Base-by-base conservation (phyloP, 2,329 filamentous ascomycete species). In the Purpureocillium lavendulum region DNA sequence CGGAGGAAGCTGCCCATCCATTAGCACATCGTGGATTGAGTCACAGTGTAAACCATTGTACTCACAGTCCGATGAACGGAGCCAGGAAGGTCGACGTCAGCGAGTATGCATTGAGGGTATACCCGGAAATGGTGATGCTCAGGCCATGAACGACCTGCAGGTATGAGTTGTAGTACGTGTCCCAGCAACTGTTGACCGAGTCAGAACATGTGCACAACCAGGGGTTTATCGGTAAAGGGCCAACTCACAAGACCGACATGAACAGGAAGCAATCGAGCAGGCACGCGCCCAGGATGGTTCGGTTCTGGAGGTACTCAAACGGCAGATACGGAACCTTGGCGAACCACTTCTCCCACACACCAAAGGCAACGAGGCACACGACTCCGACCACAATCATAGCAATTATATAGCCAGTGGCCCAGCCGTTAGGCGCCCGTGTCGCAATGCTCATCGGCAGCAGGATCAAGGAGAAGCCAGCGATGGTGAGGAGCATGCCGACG, bases 281-380 rank as follows among this genome's bases (percentile, higher is more conserved):
- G 43, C 62, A 67, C 10, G 65, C 60, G 4, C 69, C 69, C 4
- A 72, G 49, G 33, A 72, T 61, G 14, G 69, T 73, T 21, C 63
- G 55, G 35, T 71, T 57, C 35, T 60, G 58, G 43, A 75, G 56
- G 51, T 74, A 60, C 41, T 58, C 51, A 49, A 60, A 73, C 3
- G 67, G 73, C 35, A 82, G 62, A 53, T 81, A 71, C 0, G 77
- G 71, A 33, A 73, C 57, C 30, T 62, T 75, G 16, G 58, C 65
- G 57, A 82, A 77, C 67, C 71, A 79, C 32, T 21, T 40, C 34
- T 84, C 80, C 66, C 73, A 80, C 2, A 73, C 45, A 2, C 59
- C 70, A 38, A 82, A 77, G 7, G 57, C 51, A 4, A 61, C 52
- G 3, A 80, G 52, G n/a, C 68, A 62, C 0, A 70, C 52, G 3